Evolutionary conservation across 768 basidiomycete species (phyloP).

Genomic region (Cyclocybe aegerita): DNA sequence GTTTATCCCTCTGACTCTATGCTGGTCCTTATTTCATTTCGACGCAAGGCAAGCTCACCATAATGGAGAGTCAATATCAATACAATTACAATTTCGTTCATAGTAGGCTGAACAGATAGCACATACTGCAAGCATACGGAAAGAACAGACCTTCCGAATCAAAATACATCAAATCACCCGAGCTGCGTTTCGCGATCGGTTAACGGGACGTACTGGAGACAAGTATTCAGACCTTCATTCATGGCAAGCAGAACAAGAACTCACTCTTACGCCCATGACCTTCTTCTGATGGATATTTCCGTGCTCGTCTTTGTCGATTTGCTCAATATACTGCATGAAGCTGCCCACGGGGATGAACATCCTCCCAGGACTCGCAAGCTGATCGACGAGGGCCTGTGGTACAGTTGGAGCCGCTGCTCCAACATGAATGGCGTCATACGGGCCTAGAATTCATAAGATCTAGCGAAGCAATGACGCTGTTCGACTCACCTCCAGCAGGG

Average conservation of each 20-base stretch:
- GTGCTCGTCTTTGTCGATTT: conserved; percentile 74
- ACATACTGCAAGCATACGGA: too few species aligned
- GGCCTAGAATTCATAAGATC: conserved; percentile 35
- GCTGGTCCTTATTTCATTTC: too few species aligned
- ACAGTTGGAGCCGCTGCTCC: conserved; percentile 85
- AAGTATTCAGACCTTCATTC: neutral
- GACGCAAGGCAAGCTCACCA: too few species aligned
- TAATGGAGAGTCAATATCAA: too few species aligned
- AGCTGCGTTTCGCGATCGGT: conserved; percentile 57
- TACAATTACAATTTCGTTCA: too few species aligned
- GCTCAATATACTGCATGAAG: conserved; percentile 57
- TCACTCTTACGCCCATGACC: conserved; percentile 82
- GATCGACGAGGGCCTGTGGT: conserved; percentile 71
- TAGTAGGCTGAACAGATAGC: too few species aligned
- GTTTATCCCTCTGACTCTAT: too few species aligned
- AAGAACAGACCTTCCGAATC: too few species aligned
- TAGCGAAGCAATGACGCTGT: neutral
- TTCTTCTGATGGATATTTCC: conserved; percentile 64
- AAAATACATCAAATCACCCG: neutral
- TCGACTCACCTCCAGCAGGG: conserved; percentile 26
- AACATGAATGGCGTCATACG: conserved; percentile 88
- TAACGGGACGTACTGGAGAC: conserved; percentile 64
- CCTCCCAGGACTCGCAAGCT: conserved; percentile 70
- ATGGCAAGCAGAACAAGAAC: conserved; percentile 23
- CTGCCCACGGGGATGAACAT: conserved; percentile 95